phyloP scores from a whole-genome alignment of 768 basidiomycete genomes.

The Kwoniella newhampshirensis region DNA sequence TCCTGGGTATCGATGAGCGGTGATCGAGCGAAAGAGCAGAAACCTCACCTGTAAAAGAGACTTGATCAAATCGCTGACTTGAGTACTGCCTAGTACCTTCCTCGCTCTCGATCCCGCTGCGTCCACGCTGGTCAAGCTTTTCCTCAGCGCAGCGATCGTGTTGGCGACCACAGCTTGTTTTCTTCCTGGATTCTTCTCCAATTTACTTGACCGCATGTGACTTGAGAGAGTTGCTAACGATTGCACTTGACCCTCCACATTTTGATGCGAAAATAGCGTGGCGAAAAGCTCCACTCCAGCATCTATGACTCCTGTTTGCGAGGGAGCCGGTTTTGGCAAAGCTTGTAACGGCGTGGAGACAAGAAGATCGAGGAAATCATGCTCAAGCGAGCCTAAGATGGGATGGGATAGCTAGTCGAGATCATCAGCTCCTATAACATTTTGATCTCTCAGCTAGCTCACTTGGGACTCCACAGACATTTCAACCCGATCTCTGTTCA shows the following conservation, averaged over 20 bases:
- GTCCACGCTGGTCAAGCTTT: conserved; percentile 59
- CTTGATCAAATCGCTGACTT: conserved; percentile 54
- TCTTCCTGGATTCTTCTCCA: conserved; percentile 83
- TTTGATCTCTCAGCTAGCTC: conserved; percentile 41
- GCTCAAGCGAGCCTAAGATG: conserved; percentile 77
- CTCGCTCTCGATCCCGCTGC: conserved; percentile 33
- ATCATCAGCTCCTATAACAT: not conserved
- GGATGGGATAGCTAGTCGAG: conserved; percentile 66
- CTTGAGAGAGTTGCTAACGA: conserved; percentile 52
- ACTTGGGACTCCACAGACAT: conserved; percentile 76
- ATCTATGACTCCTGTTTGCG: conserved; percentile 80
- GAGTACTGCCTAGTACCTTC: conserved; percentile 39
- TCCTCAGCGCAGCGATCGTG: conserved; percentile 69
- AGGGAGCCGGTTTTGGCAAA: conserved; percentile 65
- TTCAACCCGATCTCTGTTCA: conserved; percentile 78
- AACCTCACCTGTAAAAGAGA: conserved; percentile 72
- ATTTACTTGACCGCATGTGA: conserved; percentile 66
- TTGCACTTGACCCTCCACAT: conserved; percentile 56
- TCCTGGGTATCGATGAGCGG: conserved; percentile 58
- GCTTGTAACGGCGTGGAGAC: conserved; percentile 33
- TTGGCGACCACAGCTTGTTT: conserved; percentile 82
- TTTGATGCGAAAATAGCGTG: conserved; percentile 74
- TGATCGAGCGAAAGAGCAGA: conserved; percentile 1
- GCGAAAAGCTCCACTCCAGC: conserved; percentile 85
- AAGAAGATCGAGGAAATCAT: conserved; percentile 75